Evolutionary conservation across 768 basidiomycete genomes (phyloP), one percentile per base, ranked within the genome.

Genomic region (Agrocybe chaxingu): DNA sequence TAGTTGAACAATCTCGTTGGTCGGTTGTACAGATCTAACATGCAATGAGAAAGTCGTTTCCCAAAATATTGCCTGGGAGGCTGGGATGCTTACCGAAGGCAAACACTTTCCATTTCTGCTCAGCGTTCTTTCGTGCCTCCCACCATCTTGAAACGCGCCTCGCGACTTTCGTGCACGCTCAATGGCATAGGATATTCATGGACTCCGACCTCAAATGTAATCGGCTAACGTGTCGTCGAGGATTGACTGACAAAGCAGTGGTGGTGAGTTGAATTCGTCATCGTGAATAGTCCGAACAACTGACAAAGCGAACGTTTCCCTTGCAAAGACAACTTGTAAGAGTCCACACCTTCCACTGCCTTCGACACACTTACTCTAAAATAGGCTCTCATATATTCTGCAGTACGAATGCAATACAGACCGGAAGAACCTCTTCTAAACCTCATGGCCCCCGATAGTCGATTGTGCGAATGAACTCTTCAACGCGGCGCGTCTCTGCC

Each of bases 361-460:
- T 34, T 41, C 12, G 42, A 36, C 18, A 37, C n/a, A 30, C 29
- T 43, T 37, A 32, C 29, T 29, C 45, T 51, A 32, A 12, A n/a
- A 12, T 52, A 90, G 89, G 89, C 70, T 90, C 89, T 48, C 89
- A 91, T 72, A 90, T 92, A 67, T 92, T 92, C 63, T 92, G 89
- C 63, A 76, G 89, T 87, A 66, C 60, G 70, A 51, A n/a, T 11
- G 16, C 16, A 11, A 40, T 42, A 64, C 37, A 38, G 47, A 41
- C 31, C n/a, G 5, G 24, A 32, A 12, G n/a, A 36, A 41, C 36
- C 29, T 48, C 8, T 51, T 38, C 8, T 16, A n/a, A 12, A 34
- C 34, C 45, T 37, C 33, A 34, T 33, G 56, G 13, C 37, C 6
- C 42, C 43, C 42, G 31, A 30, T 51, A 90, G 90, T 91, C 48